phyloP scores from a whole-genome alignment of 2,329 filamentous ascomycete genomes.

The Hypoxylon sp. region DNA sequence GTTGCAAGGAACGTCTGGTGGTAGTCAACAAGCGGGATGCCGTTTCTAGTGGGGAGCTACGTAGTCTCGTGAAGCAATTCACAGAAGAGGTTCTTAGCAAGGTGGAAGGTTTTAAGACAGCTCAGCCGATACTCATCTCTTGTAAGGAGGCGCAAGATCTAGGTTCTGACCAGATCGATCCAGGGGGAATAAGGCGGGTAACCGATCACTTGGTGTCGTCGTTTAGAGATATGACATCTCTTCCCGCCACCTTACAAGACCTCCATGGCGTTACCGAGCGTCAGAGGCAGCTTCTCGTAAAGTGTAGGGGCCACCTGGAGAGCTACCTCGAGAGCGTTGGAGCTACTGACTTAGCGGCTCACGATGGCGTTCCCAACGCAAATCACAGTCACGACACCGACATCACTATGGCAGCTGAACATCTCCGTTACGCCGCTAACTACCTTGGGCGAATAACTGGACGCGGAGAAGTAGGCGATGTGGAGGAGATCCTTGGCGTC shows the following conservation, averaged over 20 bases:
- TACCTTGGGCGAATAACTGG: slow-evolving; percentile 91
- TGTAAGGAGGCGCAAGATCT: slow-evolving; percentile 72
- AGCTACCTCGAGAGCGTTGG: slow-evolving; percentile 77
- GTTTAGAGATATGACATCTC: slow-evolving; percentile 79
- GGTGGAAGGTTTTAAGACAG: slow-evolving; percentile 59
- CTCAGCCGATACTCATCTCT: slow-evolving; percentile 74
- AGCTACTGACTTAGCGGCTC: slow-evolving; percentile 38
- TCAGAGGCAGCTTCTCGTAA: slow-evolving; percentile 83
- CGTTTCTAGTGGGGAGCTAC: slow-evolving; percentile 56
- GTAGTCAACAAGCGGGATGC: slow-evolving; percentile 75
- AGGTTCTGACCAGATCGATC: slow-evolving; percentile 60
- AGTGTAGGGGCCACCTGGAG: slow-evolving; percentile 79
- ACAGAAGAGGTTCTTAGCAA: slow-evolving; percentile 55
- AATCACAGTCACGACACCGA: slow-evolving; percentile 71
- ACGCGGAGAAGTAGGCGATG: slow-evolving; percentile 85
- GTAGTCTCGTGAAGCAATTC: slow-evolving; percentile 60
- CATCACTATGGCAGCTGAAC: slow-evolving; percentile 91
- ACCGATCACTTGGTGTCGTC: slow-evolving; percentile 75
- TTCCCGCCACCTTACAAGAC: slow-evolving; percentile 82
- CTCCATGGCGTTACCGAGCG: slow-evolving; percentile 92
- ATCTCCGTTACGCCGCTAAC: slow-evolving; percentile 84
- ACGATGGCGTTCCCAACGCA: slow-evolving; percentile 49
- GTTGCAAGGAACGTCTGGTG: slow-evolving; percentile 65
- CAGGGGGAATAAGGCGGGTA: slow-evolving; percentile 78
- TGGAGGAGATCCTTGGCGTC: slow-evolving; percentile 95